These are phyloP conservation scores for Lasiosphaeria ovina DNA, from an alignment of 495 filamentous ascomycete species.

Conservation along the genomic window DNA sequence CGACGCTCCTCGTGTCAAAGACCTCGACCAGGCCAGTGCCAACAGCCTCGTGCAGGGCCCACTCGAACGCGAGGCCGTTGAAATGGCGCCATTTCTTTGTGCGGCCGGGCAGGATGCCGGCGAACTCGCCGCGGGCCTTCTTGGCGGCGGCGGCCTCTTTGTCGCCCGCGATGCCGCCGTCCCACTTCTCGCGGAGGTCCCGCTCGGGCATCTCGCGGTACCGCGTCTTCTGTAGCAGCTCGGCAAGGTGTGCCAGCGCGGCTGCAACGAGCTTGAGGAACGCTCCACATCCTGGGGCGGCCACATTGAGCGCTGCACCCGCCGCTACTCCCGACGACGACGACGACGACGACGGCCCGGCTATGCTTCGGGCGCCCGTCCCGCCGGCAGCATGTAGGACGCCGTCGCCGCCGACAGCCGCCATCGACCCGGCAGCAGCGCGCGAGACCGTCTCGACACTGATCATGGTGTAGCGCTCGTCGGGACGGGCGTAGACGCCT, in stretches of 20 bases:
- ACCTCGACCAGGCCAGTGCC: conserved; percentile 77
- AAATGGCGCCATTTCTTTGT: conserved; percentile 83
- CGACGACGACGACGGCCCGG: conserved; percentile 14
- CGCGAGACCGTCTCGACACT: conserved; percentile 54
- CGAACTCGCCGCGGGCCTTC: conserved; percentile 64
- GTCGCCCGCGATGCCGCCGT: conserved; percentile 65
- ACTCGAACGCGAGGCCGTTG: conserved; percentile 73
- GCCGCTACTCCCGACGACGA: conserved; percentile 24
- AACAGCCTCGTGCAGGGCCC: conserved; percentile 74
- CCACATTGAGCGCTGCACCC: conserved; percentile 52
- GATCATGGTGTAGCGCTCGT: conserved; percentile 47
- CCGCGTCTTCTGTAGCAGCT: conserved; percentile 62
- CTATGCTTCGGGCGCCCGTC: conserved; percentile 26
- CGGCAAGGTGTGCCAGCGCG: conserved; percentile 64
- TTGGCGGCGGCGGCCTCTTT: conserved; percentile 56
- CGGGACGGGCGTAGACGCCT: conserved; percentile 50
- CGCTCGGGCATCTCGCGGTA: conserved; percentile 64
- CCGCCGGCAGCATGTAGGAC: conserved; percentile 56
- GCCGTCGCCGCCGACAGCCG: conserved; percentile 58
- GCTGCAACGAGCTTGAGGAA: conserved; percentile 68
- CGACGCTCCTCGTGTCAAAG: conserved; percentile 83
- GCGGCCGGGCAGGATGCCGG: conserved; percentile 66
- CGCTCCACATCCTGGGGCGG: conserved; percentile 70
- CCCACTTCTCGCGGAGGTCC: conserved; percentile 74
- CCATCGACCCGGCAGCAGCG: conserved; percentile 61